These are phyloP conservation scores for Epichloe glyceriae DNA, from an alignment of 2,329 filamentous ascomycete species.

Conservation along the genomic window DNA sequence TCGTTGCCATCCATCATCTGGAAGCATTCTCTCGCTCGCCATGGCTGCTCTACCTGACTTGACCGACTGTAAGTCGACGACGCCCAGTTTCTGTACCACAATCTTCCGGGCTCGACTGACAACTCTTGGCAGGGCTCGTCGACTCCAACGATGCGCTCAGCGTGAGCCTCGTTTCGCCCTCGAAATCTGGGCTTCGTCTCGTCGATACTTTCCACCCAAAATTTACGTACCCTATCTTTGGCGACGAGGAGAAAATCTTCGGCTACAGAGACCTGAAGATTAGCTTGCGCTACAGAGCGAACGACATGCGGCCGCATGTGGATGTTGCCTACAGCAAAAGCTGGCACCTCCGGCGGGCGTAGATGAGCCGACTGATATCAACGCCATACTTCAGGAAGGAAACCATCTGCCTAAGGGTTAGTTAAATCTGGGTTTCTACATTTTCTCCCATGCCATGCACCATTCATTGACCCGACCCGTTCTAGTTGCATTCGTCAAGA, in stretches of 20 bases:
- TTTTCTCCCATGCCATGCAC: constrained; percentile 6
- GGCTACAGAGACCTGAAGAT: constrained; percentile 77
- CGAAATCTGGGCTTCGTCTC: constrained; percentile 36
- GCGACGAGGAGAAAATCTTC: constrained; percentile 83
- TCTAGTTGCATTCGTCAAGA: constrained; percentile 53
- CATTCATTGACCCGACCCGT: constrained; percentile 2
- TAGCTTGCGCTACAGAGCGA: constrained; percentile 51
- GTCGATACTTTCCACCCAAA: constrained; percentile 64
- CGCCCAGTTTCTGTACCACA: neutral
- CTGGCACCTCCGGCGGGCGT: constrained; percentile 52
- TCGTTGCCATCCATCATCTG: neutral
- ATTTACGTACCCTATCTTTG: constrained; percentile 87
- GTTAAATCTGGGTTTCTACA: neutral
- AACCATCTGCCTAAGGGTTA: constrained; percentile 55
- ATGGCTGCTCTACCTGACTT: constrained; percentile 20
- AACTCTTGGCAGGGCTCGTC: constrained; percentile 34
- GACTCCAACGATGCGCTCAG: constrained; percentile 49
- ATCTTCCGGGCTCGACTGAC: neutral
- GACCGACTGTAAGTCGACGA: constrained; percentile 20
- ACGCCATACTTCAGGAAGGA: constrained; percentile 48
- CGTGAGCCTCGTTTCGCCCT: constrained; percentile 44
- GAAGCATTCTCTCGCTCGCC: neutral
- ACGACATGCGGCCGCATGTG: constrained; percentile 67
- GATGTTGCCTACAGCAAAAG: constrained; percentile 59
- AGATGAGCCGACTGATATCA: constrained; percentile 55